Evolutionary conservation across 441 rosid genomes (phyloP).

Genomic region (Raphanus hybrid): DNA sequence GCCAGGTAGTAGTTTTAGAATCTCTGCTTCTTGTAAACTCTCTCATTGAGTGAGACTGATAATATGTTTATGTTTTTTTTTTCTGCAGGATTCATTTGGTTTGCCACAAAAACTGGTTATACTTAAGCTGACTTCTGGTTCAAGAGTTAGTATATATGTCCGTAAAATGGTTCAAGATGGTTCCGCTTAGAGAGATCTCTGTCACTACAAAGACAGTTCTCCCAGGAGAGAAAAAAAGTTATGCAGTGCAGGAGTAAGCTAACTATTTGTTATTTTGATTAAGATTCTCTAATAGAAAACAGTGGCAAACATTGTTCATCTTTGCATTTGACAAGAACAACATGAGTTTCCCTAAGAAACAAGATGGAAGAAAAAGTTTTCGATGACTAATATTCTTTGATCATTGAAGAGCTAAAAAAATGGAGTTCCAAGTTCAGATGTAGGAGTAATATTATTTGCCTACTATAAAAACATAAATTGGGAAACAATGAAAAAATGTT

Average conservation of each 20-base stretch:
- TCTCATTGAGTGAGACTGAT: neutral
- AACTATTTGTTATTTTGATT: neutral
- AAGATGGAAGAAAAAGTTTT: too few species aligned
- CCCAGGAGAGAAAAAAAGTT: neutral
- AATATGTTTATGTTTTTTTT: neutral
- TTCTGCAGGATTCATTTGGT: slow-evolving; percentile 64
- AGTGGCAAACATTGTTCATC: neutral
- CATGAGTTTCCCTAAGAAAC: too few species aligned
- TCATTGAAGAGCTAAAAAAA: too few species aligned
- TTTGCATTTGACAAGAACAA: too few species aligned
- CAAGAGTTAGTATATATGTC: slow-evolving; percentile 47
- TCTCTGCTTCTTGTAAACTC: slow-evolving; percentile 1
- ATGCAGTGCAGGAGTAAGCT: neutral
- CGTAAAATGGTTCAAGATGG: slow-evolving; percentile 52
- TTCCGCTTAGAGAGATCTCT: slow-evolving; percentile 11
- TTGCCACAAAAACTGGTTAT: slow-evolving; percentile 58
- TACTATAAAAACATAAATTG: too few species aligned
- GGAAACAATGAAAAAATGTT: too few species aligned
- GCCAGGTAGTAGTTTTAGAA: slow-evolving; percentile 49
- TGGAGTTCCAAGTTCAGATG: too few species aligned
- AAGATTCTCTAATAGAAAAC: neutral
- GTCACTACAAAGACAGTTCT: neutral
- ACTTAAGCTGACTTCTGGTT: slow-evolving; percentile 45
- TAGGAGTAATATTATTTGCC: too few species aligned
- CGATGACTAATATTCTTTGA: too few species aligned